Evolutionary conservation across 768 basidiomycete genomes (phyloP).

Genomic region (Boletus vermiculosoides): DNA sequence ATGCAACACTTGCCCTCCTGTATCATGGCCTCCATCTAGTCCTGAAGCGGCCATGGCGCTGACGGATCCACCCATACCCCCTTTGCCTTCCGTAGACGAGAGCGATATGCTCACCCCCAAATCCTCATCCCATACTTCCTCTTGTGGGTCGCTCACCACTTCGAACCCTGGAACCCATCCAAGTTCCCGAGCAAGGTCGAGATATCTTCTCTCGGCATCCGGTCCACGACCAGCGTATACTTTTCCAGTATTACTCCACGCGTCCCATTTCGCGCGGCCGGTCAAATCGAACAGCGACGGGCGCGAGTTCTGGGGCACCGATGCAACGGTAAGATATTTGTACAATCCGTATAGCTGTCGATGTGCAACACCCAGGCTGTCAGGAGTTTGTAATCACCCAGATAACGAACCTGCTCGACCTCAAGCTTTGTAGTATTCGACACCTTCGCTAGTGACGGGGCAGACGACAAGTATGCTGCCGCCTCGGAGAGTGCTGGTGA

Average conservation of each 20-base stretch:
- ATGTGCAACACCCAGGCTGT: constrained; percentile 25
- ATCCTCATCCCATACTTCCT: constrained; percentile 47
- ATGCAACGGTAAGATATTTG: constrained; percentile 68
- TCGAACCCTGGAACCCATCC: constrained; percentile 58
- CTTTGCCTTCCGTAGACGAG: constrained; percentile 27
- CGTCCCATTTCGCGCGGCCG: constrained; percentile 86
- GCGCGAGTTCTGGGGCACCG: constrained; percentile 52
- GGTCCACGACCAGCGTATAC: constrained; percentile 40
- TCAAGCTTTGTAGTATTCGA: constrained; percentile 69
- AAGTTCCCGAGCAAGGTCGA: constrained; percentile 62
- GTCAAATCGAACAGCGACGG: constrained; percentile 79
- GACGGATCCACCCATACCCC: constrained; percentile 56
- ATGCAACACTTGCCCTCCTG: constrained; percentile 51
- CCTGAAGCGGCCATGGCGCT: constrained; percentile 52
- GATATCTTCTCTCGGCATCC: constrained; percentile 63
- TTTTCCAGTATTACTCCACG: constrained; percentile 60
- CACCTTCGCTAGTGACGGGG: constrained; percentile 52
- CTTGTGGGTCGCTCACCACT: constrained; percentile 7
- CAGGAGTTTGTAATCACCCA: constrained; percentile 15
- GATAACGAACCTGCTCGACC: constrained; percentile 44
- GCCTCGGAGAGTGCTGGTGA: constrained; percentile 55
- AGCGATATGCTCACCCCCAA: constrained; percentile 26
- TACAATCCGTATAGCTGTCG: constrained; percentile 81
- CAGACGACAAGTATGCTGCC: constrained; percentile 59
- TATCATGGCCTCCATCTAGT: constrained; percentile 36